phyloP scores from a whole-genome alignment of 2,329 filamentous ascomycete species.

The Colletotrichum salicis region DNA sequence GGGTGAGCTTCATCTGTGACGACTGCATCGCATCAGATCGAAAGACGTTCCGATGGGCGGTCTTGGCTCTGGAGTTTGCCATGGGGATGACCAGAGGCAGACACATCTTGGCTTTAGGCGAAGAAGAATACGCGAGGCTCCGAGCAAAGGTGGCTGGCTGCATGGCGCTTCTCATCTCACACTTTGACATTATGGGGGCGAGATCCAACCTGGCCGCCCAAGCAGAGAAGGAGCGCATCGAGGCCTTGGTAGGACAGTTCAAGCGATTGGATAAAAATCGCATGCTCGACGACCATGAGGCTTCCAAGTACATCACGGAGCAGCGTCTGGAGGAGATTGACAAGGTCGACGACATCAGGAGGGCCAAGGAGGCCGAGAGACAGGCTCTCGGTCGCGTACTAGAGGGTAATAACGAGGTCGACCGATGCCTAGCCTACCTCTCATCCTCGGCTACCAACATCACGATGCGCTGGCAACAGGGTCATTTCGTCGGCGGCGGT shows the following conservation, averaged over 20 bases:
- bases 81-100: constrained; percentile 97
- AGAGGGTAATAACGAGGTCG: constrained; percentile 94
- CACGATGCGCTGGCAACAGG: constrained; percentile 96
- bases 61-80: constrained; percentile 92
- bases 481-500: constrained; percentile 96
- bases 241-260: constrained; percentile 80
- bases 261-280: constrained; percentile 81
- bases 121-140: constrained; percentile 85
- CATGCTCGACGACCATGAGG: constrained; percentile 84
- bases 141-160: constrained; percentile 93
- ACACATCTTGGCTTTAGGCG: constrained; percentile 90
- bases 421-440: constrained; percentile 91
- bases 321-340: constrained; percentile 79
- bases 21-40: constrained; percentile 94
- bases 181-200: constrained; percentile 99
- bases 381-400: constrained; percentile 90
- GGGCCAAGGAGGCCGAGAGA: constrained; percentile 83
- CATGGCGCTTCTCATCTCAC: constrained; percentile 96
- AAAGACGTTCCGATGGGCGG: constrained; percentile 97
- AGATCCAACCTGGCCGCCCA: constrained; percentile 92
- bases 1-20: constrained; percentile 98
- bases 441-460: constrained; percentile 96
- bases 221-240: constrained; percentile 88
- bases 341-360: constrained; percentile 81
- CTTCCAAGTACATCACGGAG: constrained; percentile 76